These are phyloP conservation scores for Gnomoniopsis smithogilvyi DNA, from an alignment of 2,329 filamentous ascomycete genomes.

Conservation along the genomic window DNA sequence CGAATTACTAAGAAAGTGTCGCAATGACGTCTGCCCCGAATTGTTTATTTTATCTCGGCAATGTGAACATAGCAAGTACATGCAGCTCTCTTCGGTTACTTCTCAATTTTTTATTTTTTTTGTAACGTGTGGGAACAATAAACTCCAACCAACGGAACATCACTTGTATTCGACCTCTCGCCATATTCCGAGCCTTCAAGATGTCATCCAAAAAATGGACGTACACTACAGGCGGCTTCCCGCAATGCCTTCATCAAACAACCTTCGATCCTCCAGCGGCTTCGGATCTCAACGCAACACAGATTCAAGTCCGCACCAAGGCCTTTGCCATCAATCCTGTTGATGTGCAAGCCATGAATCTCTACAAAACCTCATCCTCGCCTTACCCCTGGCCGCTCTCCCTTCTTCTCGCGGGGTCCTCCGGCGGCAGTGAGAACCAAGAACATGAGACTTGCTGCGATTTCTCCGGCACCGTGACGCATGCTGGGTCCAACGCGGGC, in stretches of 20 bases:
- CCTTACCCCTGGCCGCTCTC: constrained; percentile 2
- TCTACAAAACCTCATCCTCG: neutral
- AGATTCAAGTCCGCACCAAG: constrained; percentile 17
- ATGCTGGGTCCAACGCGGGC: neutral
- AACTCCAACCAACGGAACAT: neutral
- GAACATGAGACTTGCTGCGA: constrained; percentile 7
- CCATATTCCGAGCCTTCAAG: neutral
- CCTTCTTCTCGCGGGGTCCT: neutral
- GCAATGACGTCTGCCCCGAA: neutral
- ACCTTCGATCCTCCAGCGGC: neutral
- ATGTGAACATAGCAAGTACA: neutral
- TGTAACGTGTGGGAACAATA: no score
- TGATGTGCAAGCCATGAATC: constrained; percentile 20
- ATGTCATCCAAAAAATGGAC: constrained; percentile 5
- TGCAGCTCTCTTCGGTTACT: neutral
- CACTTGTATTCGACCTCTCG: neutral
- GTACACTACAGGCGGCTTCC: constrained; percentile 3
- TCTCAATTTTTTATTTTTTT: neutral
- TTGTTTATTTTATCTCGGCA: neutral
- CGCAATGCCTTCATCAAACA: constrained; percentile 4
- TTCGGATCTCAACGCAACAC: neutral
- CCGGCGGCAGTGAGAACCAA: neutral
- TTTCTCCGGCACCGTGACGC: constrained; percentile 1
- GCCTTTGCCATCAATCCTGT: constrained; percentile 21
- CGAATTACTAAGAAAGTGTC: neutral